Evolutionary conservation across 257 asterid species (phyloP), one percentile per base, ranked within the genome.

Genomic region (Scutellaria minor): DNA sequence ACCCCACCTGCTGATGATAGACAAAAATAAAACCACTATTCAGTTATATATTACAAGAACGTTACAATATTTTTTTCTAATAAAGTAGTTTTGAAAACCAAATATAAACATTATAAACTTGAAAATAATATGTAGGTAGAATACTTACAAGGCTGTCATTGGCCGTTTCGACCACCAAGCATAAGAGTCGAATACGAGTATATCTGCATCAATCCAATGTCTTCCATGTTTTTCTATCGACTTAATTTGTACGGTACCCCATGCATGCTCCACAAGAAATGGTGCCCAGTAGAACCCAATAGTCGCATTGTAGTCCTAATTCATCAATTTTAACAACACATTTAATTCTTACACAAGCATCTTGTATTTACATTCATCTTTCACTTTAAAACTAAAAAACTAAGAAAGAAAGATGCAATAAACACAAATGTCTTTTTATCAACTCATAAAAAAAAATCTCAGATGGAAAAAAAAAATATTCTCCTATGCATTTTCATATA

Each of bases 261-360:
- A 77, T 12, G 77, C 85, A 0, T 94, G 84, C 76, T 89, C 96
- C n/a, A 87, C 78, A 41, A 89, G 64, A 67, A 85, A 57, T 27
- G 94, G 96, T 1, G 89, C 81, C 96, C 94, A 89, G 48, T 87
- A 86, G 68, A 89, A 87, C 58, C 81, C 96, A 6, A 89, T 77
- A 7, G 85, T 79, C 55, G 82, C 90, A 69, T 89, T 84, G 73
- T 87, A 89, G 41, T 85, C 92, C 94, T 89, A 18, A 0, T 18
- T 79, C 61, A 61, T 63, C 4, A 1, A 48, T 10, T 20, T 8
- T 15, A 39, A 39, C 6, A 5, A 0, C 1, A 40, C 5, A 31
- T 3, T 31, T 31, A 31, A 31, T 31, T 31, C 37, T 31, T 3
- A 31, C 4, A 31, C 5, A 31, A 31, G 2, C 27, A 24, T 24